Percentiles rank a stretch among this genome's conserved stretches.
Conservation (phyloP, 1,284 basidiomycete genomes). For the Peniophora sp. region DNA sequence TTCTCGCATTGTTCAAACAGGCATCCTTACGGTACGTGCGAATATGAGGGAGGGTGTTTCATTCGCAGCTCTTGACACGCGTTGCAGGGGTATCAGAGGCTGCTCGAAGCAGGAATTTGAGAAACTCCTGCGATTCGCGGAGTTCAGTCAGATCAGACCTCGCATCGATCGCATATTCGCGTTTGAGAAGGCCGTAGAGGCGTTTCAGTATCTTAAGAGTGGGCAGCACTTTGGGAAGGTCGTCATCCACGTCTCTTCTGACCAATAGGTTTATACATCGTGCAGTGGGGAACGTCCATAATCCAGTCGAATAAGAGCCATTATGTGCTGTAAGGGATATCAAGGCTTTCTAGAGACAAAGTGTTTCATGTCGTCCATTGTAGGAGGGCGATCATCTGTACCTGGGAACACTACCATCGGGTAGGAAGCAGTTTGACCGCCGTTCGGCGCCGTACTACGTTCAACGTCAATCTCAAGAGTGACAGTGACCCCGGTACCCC, state of each 20-base stretch:
- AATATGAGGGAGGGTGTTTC: background rate
- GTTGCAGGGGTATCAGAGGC: background rate
- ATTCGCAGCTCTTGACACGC: background rate
- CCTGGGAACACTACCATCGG: too few species aligned
- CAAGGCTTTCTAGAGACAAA: too few species aligned
- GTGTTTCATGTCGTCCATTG: too few species aligned
- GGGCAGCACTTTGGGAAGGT: slow-evolving; percentile 24
- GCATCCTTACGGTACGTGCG: background rate
- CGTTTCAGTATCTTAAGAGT: slow-evolving; percentile 22
- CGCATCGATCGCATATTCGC: slow-evolving; percentile 28
- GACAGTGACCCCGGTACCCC: too few species aligned
- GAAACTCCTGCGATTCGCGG: slow-evolving; percentile 23
- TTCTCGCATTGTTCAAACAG: background rate
- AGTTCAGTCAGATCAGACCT: slow-evolving; percentile 21
- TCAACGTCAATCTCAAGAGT: too few species aligned
- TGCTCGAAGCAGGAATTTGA: slow-evolving; percentile 15
- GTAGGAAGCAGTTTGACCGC: too few species aligned
- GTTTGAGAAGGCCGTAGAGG: slow-evolving; percentile 26
- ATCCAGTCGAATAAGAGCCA: too few species aligned
- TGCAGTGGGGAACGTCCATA: too few species aligned
- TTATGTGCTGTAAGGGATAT: too few species aligned
- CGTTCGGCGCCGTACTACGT: too few species aligned
- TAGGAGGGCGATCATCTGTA: too few species aligned
- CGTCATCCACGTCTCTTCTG: slow-evolving; percentile 18
- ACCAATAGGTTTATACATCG: too few species aligned